Evolutionary conservation across 495 filamentous ascomycete genomes (phyloP).

Genomic region (Penicillium nucicola): DNA sequence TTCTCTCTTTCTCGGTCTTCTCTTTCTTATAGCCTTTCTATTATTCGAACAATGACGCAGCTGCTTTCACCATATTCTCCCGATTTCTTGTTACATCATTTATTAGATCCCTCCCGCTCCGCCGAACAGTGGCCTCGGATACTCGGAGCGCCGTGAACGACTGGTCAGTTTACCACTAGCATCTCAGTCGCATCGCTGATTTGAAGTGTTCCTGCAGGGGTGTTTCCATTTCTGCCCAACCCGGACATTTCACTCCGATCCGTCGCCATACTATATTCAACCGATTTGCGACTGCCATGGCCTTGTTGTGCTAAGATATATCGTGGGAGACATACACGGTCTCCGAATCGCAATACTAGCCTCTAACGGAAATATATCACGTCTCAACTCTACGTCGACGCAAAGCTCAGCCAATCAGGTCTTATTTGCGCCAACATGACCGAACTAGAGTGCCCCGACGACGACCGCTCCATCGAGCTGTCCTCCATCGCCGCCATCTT

Average conservation of each 20-base stretch:
- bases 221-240: conserved; percentile 18
- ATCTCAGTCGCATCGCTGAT: conserved; percentile 8
- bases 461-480: conserved; percentile 76
- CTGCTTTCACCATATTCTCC: conserved; percentile 28
- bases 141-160: conserved; percentile 14
- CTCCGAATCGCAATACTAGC: neutral
- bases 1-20: conserved; percentile 2
- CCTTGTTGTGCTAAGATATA: neutral
- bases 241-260: conserved; percentile 5
- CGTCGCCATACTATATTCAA: neutral
- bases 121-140: conserved; percentile 14
- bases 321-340: neutral
- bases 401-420: conserved; percentile 2
- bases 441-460: conserved; percentile 38
- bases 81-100: conserved; percentile 30
- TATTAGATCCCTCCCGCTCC: conserved; percentile 23
- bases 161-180: neutral
- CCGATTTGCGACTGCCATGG: neutral
- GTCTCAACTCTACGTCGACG: too few species aligned
- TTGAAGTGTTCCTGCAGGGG: conserved; percentile 10
- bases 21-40: neutral
- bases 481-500: conserved; percentile 83
- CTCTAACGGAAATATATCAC: neutral
- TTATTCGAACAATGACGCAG: conserved; percentile 44
- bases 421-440: conserved; percentile 19